phyloP scores from a whole-genome alignment of 441 rosid species.

The Eutrema salsugineum region DNA sequence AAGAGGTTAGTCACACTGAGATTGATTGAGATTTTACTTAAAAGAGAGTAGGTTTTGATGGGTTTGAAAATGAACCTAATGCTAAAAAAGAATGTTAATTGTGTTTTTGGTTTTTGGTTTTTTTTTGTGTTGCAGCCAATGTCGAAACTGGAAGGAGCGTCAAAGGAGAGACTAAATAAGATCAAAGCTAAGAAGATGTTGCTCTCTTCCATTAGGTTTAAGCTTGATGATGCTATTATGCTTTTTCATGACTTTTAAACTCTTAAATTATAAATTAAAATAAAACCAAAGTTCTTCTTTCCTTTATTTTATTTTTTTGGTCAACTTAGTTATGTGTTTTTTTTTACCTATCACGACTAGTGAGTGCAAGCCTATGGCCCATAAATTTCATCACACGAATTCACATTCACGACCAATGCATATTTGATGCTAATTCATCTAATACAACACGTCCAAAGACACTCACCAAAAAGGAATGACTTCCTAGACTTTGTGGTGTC shows the following conservation, averaged over 20 bases:
- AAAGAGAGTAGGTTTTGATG: neutral
- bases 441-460: too few relatives aligned
- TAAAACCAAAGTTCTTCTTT: too few relatives aligned
- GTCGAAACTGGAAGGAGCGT: constrained; percentile 39
- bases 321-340: too few relatives aligned
- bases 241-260: constrained; percentile 74
- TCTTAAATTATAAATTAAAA: neutral
- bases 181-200: constrained; percentile 7
- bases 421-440: too few relatives aligned
- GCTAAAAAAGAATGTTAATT: neutral
- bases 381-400: too few relatives aligned
- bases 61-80: neutral
- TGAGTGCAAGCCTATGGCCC: too few relatives aligned
- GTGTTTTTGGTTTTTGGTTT: too few relatives aligned
- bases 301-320: too few relatives aligned
- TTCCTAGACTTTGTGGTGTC: too few relatives aligned
- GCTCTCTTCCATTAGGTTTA: neutral
- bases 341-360: too few relatives aligned
- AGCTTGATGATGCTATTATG: constrained; percentile 76
- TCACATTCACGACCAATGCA: too few relatives aligned
- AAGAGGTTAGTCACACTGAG: constrained; percentile 45
- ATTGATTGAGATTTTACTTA: neutral
- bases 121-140: constrained; percentile 36
- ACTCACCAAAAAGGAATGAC: too few relatives aligned
- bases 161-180: constrained; percentile 33